These are phyloP conservation scores for Luvunga scandens DNA, from an alignment of 345 rosid genomes.

Conservation along the genomic window DNA sequence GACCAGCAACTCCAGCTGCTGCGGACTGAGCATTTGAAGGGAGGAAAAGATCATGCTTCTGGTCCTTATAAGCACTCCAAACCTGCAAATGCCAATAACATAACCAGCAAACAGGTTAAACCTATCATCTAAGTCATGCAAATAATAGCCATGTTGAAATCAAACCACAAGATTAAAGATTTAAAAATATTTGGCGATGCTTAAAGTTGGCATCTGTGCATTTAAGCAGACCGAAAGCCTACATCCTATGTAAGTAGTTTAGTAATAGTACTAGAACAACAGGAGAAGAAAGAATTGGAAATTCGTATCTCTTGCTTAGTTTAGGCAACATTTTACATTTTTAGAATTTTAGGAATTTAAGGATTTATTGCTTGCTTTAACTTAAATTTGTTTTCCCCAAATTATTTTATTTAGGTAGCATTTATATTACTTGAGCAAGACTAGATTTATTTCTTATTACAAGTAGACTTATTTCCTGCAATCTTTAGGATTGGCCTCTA, in stretches of 20 bases:
- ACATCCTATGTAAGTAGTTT: neutral
- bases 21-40: constrained; percentile 95
- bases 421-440: neutral
- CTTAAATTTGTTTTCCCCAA: neutral
- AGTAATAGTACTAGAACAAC: neutral
- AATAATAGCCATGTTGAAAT: neutral
- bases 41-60: constrained; percentile 95
- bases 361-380: neutral
- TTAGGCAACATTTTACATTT: neutral
- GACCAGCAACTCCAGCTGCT: constrained; percentile 93
- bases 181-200: neutral
- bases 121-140: neutral
- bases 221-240: neutral
- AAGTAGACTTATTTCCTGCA: neutral
- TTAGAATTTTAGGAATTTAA: neutral
- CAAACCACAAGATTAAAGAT: neutral
- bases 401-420: neutral
- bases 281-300: neutral
- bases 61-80: constrained; percentile 96
- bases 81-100: constrained; percentile 43
- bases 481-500: neutral
- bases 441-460: neutral
- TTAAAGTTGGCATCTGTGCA: neutral
- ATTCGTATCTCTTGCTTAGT: neutral
- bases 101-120: neutral